phyloP scores from a whole-genome alignment of 2,329 filamentous ascomycete genomes.

The Aspergillus sp. region DNA sequence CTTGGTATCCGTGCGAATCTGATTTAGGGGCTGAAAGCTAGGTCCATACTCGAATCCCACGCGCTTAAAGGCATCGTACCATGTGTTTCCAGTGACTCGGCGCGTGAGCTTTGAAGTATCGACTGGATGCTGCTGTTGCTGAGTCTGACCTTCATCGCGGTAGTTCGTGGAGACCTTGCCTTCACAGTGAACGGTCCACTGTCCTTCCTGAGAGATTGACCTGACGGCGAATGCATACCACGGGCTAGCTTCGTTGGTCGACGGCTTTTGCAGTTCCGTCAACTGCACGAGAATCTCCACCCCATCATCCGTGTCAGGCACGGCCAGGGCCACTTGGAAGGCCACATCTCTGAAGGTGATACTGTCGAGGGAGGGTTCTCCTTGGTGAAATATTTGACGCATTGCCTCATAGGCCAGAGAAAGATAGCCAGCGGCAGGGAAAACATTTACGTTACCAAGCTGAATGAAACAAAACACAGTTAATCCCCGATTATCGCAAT shows the following conservation, averaged over 20 bases:
- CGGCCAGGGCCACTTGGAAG: constrained; percentile 14
- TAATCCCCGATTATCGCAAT: not conserved
- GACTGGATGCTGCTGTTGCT: not conserved
- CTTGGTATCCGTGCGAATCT: not conserved
- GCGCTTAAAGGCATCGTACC: constrained; percentile 3
- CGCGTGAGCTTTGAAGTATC: not conserved
- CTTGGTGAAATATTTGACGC: constrained; percentile 2
- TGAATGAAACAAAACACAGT: not conserved
- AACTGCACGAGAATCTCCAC: constrained; percentile 6
- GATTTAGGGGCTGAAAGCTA: constrained; percentile 3
- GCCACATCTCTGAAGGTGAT: constrained; percentile 13
- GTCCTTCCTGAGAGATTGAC: not conserved
- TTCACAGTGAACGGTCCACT: not conserved
- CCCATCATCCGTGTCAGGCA: constrained; percentile 6
- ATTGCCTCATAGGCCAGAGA: constrained; percentile 21
- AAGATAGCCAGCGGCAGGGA: constrained; percentile 23
- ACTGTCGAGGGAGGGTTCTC: not conserved
- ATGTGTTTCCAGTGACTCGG: constrained; percentile 1
- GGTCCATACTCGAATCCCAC: constrained; percentile 10
- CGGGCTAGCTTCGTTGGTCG: not conserved
- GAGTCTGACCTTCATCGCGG: not conserved
- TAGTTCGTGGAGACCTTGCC: not conserved
- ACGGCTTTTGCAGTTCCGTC: not conserved
- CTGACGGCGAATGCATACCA: constrained; percentile 1
- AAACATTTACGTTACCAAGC: constrained; percentile 14